Conservation (phyloP, 2,329 filamentous ascomycete genomes). For the Emergomyces africanus region DNA sequence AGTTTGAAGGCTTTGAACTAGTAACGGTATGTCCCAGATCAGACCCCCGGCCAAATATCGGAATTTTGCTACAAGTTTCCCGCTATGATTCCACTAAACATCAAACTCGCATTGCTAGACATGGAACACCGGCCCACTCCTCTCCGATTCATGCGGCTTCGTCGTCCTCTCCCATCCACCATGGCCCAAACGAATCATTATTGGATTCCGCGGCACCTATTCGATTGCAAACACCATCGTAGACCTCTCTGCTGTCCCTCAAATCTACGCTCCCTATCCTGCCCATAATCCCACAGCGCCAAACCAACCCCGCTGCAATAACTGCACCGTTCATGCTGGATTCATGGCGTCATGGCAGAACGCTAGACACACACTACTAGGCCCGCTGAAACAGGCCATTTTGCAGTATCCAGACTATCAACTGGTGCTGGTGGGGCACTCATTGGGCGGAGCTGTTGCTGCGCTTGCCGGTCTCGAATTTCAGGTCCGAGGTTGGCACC, state of each 20-base stretch:
- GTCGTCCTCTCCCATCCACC: slow-evolving; percentile 69
- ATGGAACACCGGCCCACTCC: slow-evolving; percentile 78
- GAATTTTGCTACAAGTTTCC: not conserved
- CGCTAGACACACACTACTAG: slow-evolving; percentile 56
- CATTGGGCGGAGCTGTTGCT: slow-evolving; percentile 82
- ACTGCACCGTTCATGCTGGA: slow-evolving; percentile 87
- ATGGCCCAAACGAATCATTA: slow-evolving; percentile 52
- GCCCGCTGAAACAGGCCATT: slow-evolving; percentile 48
- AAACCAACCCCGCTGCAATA: slow-evolving; percentile 45
- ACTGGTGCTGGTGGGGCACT: slow-evolving; percentile 76
- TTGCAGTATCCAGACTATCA: slow-evolving; percentile 55
- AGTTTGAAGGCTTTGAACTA: slow-evolving; percentile 70
- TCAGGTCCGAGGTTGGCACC: slow-evolving; percentile 59
- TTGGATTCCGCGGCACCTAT: slow-evolving; percentile 91
- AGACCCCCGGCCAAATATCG: not conserved
- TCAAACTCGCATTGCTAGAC: slow-evolving; percentile 34
- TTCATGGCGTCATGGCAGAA: slow-evolving; percentile 77
- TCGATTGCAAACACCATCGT: slow-evolving; percentile 83
- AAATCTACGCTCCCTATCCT: slow-evolving; percentile 82
- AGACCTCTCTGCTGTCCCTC: slow-evolving; percentile 78
- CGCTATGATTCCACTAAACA: not conserved
- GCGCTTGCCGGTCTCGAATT: slow-evolving; percentile 77
- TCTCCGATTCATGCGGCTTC: slow-evolving; percentile 89
- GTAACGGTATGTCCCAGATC: slow-evolving; percentile 37
- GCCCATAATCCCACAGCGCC: slow-evolving; percentile 24